Evolutionary conservation across 108 stramenopile genomes (phyloP).

Genomic region (Nannochloropsis salina): DNA sequence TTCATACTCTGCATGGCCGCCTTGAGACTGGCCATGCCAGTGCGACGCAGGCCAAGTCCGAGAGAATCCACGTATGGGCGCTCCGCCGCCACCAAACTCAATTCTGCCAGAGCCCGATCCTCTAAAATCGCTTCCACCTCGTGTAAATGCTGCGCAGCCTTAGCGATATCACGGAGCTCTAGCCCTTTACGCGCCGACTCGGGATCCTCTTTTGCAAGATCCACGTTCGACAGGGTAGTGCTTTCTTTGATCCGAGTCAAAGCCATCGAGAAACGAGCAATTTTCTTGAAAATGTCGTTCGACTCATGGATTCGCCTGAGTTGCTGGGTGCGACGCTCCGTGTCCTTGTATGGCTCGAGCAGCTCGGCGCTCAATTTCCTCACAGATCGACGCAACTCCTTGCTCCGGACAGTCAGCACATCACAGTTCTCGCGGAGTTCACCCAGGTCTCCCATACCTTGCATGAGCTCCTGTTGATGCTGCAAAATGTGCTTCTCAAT

Average conservation of each 20-base stretch:
- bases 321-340: slow-evolving; percentile 36
- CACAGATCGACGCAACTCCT: slow-evolving; percentile 7
- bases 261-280: slow-evolving; percentile 25
- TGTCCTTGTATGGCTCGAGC: slow-evolving; percentile 37
- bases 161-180: slow-evolving; percentile 39
- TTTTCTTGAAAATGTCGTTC: slow-evolving; percentile 33
- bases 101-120: slow-evolving; percentile 27
- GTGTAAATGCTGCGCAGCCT: slow-evolving; percentile 44
- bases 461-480: slow-evolving; percentile 5
- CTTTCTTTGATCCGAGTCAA: slow-evolving; percentile 21
- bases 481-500: slow-evolving; percentile 6
- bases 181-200: neutral
- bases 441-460: neutral
- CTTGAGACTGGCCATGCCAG: slow-evolving; percentile 25
- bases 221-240: neutral
- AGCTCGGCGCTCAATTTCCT: slow-evolving; percentile 22
- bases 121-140: slow-evolving; percentile 33
- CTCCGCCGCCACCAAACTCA: slow-evolving; percentile 29
- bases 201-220: neutral
- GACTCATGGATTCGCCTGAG: slow-evolving; percentile 34
- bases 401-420: slow-evolving; percentile 17
- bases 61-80: slow-evolving; percentile 32
- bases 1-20: slow-evolving; percentile 35
- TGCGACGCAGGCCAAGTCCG: slow-evolving; percentile 29
- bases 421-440: neutral